Conservation (phyloP, 139 green algal species). For the Closterium sp. region DNA sequence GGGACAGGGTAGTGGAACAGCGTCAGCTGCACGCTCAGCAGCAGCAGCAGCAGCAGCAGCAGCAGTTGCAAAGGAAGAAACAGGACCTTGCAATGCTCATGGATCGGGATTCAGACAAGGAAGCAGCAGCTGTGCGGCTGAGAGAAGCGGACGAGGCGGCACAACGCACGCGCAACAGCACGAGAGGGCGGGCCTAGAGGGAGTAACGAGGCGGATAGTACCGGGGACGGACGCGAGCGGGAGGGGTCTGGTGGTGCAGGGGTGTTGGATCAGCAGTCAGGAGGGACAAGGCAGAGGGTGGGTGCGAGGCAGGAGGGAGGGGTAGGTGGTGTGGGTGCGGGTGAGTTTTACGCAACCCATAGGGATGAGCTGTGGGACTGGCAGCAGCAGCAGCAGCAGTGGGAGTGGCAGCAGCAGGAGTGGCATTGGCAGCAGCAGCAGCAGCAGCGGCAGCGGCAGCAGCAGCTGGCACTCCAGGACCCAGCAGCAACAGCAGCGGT, state of each 20-base stretch:
- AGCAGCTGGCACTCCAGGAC: not conserved
- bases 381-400: not conserved
- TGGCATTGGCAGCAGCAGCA: not conserved
- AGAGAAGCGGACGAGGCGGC: not conserved
- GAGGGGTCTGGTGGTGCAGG: not conserved
- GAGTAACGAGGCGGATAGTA: not conserved
- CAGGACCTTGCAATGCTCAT: not conserved
- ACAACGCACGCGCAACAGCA: not conserved
- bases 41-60: not conserved
- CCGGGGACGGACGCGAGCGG: not conserved
- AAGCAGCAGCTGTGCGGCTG: not conserved
- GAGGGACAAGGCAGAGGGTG: not conserved
- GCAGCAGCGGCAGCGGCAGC: not conserved
- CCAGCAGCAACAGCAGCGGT: not conserved
- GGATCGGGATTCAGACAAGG: not conserved
- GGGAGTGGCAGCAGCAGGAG: not conserved
- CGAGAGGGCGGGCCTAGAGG: not conserved
- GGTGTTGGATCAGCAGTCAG: not conserved
- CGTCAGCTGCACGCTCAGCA: not conserved
- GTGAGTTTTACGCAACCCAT: not conserved
- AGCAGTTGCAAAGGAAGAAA: not conserved
- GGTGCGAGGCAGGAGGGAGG: not conserved
- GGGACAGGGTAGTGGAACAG: not conserved
- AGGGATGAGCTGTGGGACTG: not conserved
- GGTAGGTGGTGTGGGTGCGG: not conserved